Conservation (phyloP, 768 basidiomycete species). For the Lepiota venenata region DNA sequence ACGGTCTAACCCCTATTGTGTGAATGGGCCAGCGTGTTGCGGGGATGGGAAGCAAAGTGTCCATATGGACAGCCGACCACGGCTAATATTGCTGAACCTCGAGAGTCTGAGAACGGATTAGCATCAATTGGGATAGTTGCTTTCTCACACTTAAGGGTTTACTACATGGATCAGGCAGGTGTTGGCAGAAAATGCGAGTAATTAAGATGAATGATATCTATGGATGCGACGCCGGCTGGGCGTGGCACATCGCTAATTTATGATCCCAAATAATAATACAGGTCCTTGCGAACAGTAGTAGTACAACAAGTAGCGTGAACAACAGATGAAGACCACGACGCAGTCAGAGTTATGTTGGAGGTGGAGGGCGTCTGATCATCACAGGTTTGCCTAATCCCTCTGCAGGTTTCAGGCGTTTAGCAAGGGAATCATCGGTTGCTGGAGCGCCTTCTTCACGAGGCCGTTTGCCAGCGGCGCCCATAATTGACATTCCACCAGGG, state of each 20-base stretch:
- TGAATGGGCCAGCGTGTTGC: neutral
- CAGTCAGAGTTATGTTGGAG: conserved; percentile 12
- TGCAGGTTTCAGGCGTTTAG: conserved; percentile 64
- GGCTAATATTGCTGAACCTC: too few relatives aligned
- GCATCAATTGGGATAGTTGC: neutral
- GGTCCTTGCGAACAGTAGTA: conserved; percentile 3
- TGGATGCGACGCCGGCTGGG: neutral
- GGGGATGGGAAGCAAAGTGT: neutral
- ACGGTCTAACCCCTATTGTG: neutral
- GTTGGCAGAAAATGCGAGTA: neutral
- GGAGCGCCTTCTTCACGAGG: conserved; percentile 52
- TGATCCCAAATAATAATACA: conserved; percentile 9
- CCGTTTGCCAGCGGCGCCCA: conserved; percentile 64
- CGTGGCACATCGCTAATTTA: conserved; percentile 2
- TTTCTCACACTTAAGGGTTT: neutral
- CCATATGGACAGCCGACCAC: neutral
- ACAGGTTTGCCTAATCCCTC: conserved; percentile 24
- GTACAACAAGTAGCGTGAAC: conserved; percentile 10
- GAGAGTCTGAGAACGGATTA: neutral
- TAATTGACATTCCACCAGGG: conserved; percentile 48
- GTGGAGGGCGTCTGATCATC: conserved; percentile 17
- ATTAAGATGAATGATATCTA: conserved; percentile 6
- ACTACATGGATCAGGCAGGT: neutral
- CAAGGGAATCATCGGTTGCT: conserved; percentile 52
- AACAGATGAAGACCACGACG: conserved; percentile 8